Base-by-base conservation (phyloP, 1,284 basidiomycete genomes). In the Rhodotorula sp. region DNA sequence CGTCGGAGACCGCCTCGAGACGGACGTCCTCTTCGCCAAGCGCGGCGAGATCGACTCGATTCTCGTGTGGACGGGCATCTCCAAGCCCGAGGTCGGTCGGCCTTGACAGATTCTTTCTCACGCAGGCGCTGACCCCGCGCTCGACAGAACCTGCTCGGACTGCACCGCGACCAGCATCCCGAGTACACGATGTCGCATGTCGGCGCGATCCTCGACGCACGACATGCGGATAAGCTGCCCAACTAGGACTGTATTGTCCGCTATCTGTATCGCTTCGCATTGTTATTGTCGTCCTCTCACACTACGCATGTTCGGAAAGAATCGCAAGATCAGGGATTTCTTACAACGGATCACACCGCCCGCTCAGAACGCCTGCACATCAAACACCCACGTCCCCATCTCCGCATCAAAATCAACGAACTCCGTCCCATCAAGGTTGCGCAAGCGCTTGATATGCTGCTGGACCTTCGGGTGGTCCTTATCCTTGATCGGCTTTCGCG, bases 1-100 rank as follows among this genome's bases (percentile, higher is more conserved):
- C 90, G 85, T 98, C 53, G 95, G 95, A 51, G 95, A 99, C 81
- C 87, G 96, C 68, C 84, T 99, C 70, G 89, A 92, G 77, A 99
- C 96, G 2, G 96, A 99, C 81, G 93, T 96, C 76, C 81, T 90
- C 58, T 99, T 99, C 77, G 92, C 56, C 85, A 91, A 79, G 86
- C 86, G 86, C 58, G 92, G 92, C 40, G 90, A 89, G 22, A 83
- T 97, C 44, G 82, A 90, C 20, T 94, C 93, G 1, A 83, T 98
- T 62, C 86, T 98, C 46, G 95, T 98, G 60, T 83, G 98, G 74
- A 95, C 93, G 28, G 95, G 94, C 0, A 78, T 80, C 44, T 74
- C 72, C 18, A 77, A 74, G 50, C 67, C 70, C 37, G 73, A 74
- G 4, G 59, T 66, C 37, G 28, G 53, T n/a, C 16, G 3, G 18